These are phyloP conservation scores for Puccinia polysora DNA, from an alignment of 1,284 basidiomycete species.

Conservation along the genomic window DNA sequence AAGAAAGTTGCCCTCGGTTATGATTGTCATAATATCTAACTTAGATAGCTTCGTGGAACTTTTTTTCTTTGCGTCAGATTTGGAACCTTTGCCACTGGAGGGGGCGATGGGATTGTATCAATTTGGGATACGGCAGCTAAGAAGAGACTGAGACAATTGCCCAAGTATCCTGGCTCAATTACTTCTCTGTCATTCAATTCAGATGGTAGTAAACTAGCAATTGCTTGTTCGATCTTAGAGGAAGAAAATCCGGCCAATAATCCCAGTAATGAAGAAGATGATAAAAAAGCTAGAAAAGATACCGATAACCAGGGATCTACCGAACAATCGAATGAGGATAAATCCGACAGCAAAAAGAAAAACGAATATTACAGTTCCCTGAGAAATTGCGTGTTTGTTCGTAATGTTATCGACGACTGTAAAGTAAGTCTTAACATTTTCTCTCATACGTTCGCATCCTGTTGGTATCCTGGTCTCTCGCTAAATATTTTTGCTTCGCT, in stretches of 20 bases:
- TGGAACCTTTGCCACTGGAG: conserved; percentile 90
- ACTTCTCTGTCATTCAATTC: conserved; percentile 72
- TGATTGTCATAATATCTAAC: background rate
- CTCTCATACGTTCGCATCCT: too few species aligned
- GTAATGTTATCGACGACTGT: conserved; percentile 40
- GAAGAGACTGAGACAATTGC: conserved; percentile 84
- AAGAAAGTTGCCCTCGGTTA: background rate
- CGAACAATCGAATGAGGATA: background rate
- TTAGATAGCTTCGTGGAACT: background rate
- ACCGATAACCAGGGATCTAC: background rate
- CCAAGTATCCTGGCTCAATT: conserved; percentile 67
- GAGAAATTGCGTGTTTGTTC: conserved; percentile 35
- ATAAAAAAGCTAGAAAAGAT: background rate
- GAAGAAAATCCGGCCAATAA: conserved; percentile 34
- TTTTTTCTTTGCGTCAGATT: conserved; percentile 58
- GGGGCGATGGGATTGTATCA: conserved; percentile 82
- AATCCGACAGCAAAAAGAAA: background rate
- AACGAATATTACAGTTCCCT: conserved; percentile 6
- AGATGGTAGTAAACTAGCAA: conserved; percentile 73
- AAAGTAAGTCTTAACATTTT: too few species aligned
- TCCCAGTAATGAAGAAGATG: background rate
- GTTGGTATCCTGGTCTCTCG: too few species aligned
- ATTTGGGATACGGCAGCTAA: conserved; percentile 97
- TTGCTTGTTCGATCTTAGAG: conserved; percentile 57
- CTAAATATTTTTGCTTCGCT: too few species aligned